A percentile compares a stretch with the other conserved stretches of the same genome.
phyloP scores from a whole-genome alignment of 1,284 basidiomycete species.

The Meira nashicola region DNA sequence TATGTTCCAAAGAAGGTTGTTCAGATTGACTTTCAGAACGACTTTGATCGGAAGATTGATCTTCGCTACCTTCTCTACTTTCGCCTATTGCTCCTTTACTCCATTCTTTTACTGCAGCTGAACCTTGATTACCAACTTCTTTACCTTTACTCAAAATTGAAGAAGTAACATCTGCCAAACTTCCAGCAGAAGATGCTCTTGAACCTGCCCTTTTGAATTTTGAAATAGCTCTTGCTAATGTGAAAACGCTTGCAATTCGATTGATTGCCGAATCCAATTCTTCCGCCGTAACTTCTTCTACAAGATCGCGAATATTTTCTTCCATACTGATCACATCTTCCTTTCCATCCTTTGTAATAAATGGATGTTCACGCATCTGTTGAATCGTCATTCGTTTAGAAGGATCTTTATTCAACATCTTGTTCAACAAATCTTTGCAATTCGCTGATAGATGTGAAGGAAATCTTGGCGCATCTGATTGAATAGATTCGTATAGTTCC shows the following conservation, averaged over 20 bases:
- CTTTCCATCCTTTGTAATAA: conserved; percentile 29
- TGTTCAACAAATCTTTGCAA: conserved; percentile 29
- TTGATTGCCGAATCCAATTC: conserved; percentile 47
- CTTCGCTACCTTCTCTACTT: neutral
- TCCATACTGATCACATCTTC: conserved; percentile 27
- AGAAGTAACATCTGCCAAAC: conserved; percentile 7
- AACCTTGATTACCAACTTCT: neutral
- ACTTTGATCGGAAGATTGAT: conserved; percentile 1
- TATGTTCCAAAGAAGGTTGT: neutral
- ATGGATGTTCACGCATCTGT: conserved; percentile 40
- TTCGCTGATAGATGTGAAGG: conserved; percentile 30
- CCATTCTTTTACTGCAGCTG: neutral
- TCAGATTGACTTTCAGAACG: neutral
- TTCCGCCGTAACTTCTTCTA: conserved; percentile 47
- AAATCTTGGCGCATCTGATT: conserved; percentile 49
- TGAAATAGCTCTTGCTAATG: conserved; percentile 47
- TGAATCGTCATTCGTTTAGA: conserved; percentile 32
- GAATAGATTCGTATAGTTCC: conserved; percentile 58
- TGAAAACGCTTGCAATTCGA: conserved; percentile 48
- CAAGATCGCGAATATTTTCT: conserved; percentile 34
- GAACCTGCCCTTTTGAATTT: conserved; percentile 38
- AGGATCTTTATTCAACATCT: conserved; percentile 43
- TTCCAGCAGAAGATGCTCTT: neutral
- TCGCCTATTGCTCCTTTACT: neutral
- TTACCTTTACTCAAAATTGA: neutral